These are phyloP conservation scores for Lactarius psammicola DNA, from an alignment of 768 basidiomycete species.

Conservation along the genomic window DNA sequence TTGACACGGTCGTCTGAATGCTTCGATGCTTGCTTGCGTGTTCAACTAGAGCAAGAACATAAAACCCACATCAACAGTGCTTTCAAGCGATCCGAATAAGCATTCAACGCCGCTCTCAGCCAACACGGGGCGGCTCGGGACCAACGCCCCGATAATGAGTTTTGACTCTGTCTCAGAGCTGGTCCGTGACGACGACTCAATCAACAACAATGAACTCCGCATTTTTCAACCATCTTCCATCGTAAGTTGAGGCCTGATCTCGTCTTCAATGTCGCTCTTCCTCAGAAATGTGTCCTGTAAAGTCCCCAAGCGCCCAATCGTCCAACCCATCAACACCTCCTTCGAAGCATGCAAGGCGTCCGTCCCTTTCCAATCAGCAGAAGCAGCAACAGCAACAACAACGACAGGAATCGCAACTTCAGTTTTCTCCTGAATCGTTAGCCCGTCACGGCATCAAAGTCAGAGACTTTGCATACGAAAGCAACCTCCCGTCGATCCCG, in stretches of 20 bases:
- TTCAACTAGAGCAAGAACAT: constrained; percentile 7
- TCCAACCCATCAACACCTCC: constrained; percentile 6
- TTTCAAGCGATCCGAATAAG: constrained; percentile 22
- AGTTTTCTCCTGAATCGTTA: constrained; percentile 32
- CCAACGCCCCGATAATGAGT: constrained; percentile 17
- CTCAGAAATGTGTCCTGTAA: constrained; percentile 24
- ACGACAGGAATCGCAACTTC: constrained; percentile 1
- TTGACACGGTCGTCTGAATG: not conserved
- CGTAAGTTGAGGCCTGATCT: constrained; percentile 27
- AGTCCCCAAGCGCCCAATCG: constrained; percentile 20
- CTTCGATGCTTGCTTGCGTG: constrained; percentile 6
- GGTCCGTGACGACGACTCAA: constrained; percentile 4
- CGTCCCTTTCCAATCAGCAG: constrained; percentile 13
- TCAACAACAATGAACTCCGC: constrained; percentile 10
- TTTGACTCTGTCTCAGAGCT: constrained; percentile 8
- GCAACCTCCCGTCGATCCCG: constrained; percentile 57
- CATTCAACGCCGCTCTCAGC: constrained; percentile 22
- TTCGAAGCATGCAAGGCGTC: constrained; percentile 14
- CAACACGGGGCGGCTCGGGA: constrained; percentile 24
- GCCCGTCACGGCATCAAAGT: constrained; percentile 42
- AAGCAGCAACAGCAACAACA: not conserved
- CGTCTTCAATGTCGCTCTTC: constrained; percentile 21
- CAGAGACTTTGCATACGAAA: constrained; percentile 68
- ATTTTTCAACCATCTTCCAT: constrained; percentile 10
- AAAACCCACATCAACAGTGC: constrained; percentile 9